Percentiles rank a stretch among this genome's conserved stretches.
These are phyloP conservation scores for Penicillium cataractarum DNA, from an alignment of 495 filamentous ascomycete genomes.

Conservation along the genomic window DNA sequence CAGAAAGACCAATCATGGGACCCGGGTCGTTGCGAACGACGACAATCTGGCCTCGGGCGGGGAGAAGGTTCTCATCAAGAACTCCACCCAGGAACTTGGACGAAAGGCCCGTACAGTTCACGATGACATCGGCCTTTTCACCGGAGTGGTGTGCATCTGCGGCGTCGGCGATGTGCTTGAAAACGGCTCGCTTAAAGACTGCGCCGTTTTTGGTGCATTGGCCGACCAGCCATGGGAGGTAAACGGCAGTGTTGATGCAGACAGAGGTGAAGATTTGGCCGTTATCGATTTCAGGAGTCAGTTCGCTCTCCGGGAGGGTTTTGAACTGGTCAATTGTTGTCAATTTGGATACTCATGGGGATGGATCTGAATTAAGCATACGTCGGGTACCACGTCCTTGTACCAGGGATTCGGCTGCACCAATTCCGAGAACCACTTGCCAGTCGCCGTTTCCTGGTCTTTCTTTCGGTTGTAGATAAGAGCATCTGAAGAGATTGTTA, in stretches of 20 bases:
- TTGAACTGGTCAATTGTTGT: constrained; percentile 48
- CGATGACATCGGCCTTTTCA: constrained; percentile 65
- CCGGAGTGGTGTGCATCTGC: constrained; percentile 64
- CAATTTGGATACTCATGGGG: background rate
- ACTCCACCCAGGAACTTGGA: constrained; percentile 81
- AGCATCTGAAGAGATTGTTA: constrained; percentile 40
- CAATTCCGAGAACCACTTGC: constrained; percentile 64
- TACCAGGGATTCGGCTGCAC: constrained; percentile 80
- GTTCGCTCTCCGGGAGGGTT: constrained; percentile 54
- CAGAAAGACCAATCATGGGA: constrained; percentile 69
- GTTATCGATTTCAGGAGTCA: constrained; percentile 65
- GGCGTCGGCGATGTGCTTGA: constrained; percentile 76
- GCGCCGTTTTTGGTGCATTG: constrained; percentile 75
- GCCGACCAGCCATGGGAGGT: constrained; percentile 78
- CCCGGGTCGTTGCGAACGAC: constrained; percentile 82
- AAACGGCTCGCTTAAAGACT: constrained; percentile 59
- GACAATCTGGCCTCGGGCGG: constrained; percentile 85
- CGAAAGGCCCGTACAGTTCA: constrained; percentile 87
- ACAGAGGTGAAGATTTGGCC: constrained; percentile 78
- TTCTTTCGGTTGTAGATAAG: constrained; percentile 67
- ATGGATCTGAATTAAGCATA: constrained; percentile 31
- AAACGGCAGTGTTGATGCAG: constrained; percentile 89
- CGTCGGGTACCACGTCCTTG: constrained; percentile 72
- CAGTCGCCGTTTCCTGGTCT: constrained; percentile 54
- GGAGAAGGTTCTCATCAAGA: constrained; percentile 70